phyloP scores from a whole-genome alignment of 2,329 filamentous ascomycete genomes.

The Canariomyces notabilis region DNA sequence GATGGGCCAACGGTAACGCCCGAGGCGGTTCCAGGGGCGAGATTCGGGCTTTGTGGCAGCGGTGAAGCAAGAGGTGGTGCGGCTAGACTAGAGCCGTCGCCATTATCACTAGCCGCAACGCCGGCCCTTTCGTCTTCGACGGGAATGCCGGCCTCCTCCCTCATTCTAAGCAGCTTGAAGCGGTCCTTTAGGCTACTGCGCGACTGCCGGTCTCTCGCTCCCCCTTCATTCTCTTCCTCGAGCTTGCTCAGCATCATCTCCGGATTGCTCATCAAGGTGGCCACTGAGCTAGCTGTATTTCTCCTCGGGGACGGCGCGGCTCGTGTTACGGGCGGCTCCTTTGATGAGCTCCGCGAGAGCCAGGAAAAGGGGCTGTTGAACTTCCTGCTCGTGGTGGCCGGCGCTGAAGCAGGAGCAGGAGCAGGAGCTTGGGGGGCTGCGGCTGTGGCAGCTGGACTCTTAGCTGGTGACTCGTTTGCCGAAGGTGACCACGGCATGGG shows the following conservation, averaged over 20 bases:
- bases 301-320: constrained; percentile 52
- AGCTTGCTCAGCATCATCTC: constrained; percentile 73
- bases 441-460: constrained; percentile 35
- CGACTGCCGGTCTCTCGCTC: constrained; percentile 40
- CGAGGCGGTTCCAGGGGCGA: constrained; percentile 81
- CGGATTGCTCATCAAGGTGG: constrained; percentile 72
- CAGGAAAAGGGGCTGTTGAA: constrained; percentile 84
- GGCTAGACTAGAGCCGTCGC: constrained; percentile 25
- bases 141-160: constrained; percentile 63
- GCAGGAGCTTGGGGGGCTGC: constrained; percentile 29
- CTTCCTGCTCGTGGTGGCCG: constrained; percentile 52
- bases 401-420: constrained; percentile 34
- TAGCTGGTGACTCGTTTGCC: constrained; percentile 44
- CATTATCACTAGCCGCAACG: constrained; percentile 29
- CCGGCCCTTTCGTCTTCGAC: constrained; percentile 50
- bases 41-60: constrained; percentile 58
- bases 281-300: constrained; percentile 75
- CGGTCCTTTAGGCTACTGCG: constrained; percentile 69
- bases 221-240: constrained; percentile 62
- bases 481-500: constrained; percentile 67
- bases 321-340: constrained; percentile 51
- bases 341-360: constrained; percentile 65
- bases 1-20: constrained; percentile 74
- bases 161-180: constrained; percentile 71
- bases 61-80: constrained; percentile 37